Conservation (phyloP, 805 yeast species). For the Tetrapisispora iriomotensis region DNA sequence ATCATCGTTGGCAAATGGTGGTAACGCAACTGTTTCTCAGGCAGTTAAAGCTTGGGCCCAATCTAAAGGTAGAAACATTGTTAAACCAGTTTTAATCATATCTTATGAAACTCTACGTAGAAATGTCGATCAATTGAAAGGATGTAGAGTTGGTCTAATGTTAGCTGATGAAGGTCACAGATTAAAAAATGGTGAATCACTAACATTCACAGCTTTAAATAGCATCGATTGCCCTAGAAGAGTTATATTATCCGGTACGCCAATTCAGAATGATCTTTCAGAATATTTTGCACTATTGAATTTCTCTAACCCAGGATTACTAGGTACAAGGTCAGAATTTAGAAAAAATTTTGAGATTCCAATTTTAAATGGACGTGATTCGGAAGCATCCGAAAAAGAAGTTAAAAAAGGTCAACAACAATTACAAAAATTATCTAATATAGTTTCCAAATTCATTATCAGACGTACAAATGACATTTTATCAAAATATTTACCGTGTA, state of each 20-base stretch:
- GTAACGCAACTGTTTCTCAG: conserved; percentile 46
- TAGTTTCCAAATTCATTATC: conserved; percentile 85
- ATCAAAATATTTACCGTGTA: conserved; percentile 88
- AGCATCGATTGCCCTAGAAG: conserved; percentile 79
- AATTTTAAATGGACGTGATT: conserved; percentile 80
- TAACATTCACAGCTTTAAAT: conserved; percentile 79
- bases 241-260: conserved; percentile 91
- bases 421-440: conserved; percentile 54
- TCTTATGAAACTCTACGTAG: conserved; percentile 89
- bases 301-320: conserved; percentile 88
- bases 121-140: conserved; percentile 64
- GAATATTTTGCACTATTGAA: conserved; percentile 85
- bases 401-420: conserved; percentile 57
- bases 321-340: conserved; percentile 79
- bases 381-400: conserved; percentile 77
- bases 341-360: conserved; percentile 73
- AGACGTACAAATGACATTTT: conserved; percentile 92
- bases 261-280: conserved; percentile 89
- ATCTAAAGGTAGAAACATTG: conserved; percentile 79
- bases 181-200: conserved; percentile 79
- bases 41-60: conserved; percentile 76
- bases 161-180: conserved; percentile 84
- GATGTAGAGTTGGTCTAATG: conserved; percentile 75
- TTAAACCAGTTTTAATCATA: conserved; percentile 85
- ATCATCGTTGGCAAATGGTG: conserved; percentile 42